A percentile compares a stretch with the other conserved stretches of the same genome.
Conservation (phyloP, 164 flowering plant species). For the Brasenia schreberi region DNA sequence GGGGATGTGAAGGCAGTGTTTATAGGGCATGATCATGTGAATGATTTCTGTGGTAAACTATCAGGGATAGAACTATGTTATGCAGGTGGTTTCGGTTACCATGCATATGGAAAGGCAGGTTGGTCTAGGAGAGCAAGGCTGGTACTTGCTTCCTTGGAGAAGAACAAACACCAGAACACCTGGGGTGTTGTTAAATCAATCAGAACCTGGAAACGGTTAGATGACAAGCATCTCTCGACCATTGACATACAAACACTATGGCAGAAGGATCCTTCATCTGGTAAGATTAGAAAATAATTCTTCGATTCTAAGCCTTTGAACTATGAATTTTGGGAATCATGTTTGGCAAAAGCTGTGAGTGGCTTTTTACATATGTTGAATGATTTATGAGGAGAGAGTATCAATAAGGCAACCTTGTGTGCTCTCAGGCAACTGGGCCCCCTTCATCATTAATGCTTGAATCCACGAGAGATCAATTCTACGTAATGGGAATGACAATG, state of each 20-base stretch:
- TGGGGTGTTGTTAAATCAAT: conserved; percentile 88
- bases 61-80: conserved; percentile 63
- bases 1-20: conserved; percentile 89
- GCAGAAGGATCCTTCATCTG: conserved; percentile 34
- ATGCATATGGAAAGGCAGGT: conserved; percentile 93
- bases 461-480: not conserved
- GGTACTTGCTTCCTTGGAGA: conserved; percentile 56
- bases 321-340: not conserved
- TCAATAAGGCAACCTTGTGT: not conserved
- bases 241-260: conserved; percentile 69
- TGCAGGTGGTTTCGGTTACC: conserved; percentile 96
- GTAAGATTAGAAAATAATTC: conserved; percentile 16
- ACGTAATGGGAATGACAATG: not conserved
- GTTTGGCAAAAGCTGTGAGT: not conserved
- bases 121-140: conserved; percentile 88
- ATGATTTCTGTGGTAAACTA: conserved; percentile 87
- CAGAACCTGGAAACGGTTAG: conserved; percentile 91
- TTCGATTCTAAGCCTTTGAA: not conserved
- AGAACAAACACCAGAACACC: conserved; percentile 24
- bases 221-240: conserved; percentile 44
- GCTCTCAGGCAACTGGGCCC: not conserved
- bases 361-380: not conserved
- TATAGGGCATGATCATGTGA: conserved; percentile 81
- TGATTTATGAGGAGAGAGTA: no score
- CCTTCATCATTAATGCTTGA: not conserved